Evolutionary conservation across 257 asterid species (phyloP).

Genomic region (Datura wrightii): DNA sequence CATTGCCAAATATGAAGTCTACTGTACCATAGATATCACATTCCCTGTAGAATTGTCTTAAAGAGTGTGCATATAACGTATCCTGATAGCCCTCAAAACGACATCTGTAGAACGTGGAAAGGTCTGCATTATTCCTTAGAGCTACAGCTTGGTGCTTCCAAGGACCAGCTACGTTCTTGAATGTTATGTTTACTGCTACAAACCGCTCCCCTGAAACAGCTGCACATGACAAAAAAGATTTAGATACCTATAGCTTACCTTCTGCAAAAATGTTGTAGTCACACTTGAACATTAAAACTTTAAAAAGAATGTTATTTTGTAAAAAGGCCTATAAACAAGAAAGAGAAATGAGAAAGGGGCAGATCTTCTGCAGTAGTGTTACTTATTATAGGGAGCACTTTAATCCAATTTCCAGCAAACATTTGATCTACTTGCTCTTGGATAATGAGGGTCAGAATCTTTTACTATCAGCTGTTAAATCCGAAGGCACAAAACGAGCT

Average conservation of each 20-base stretch:
- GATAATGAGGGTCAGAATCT: not conserved
- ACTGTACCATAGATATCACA: slow-evolving; percentile 35
- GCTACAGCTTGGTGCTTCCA: slow-evolving; percentile 38
- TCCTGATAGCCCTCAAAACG: slow-evolving; percentile 36
- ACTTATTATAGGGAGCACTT: not conserved
- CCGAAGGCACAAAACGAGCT: not conserved
- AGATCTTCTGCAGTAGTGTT: not conserved
- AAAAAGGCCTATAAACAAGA: not conserved
- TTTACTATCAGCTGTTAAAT: not conserved
- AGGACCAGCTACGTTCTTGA: slow-evolving; percentile 33
- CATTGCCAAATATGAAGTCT: slow-evolving; percentile 26
- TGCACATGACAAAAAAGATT: not conserved
- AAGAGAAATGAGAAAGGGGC: not conserved
- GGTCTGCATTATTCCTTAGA: slow-evolving; percentile 33
- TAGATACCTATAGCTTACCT: not conserved
- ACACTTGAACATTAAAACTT: not conserved
- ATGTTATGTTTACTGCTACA: slow-evolving; percentile 33
- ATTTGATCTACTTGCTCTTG: too few species aligned
- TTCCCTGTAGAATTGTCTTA: slow-evolving; percentile 37
- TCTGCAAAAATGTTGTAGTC: not conserved
- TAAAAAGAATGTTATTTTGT: not conserved
- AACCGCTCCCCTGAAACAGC: slow-evolving; percentile 36
- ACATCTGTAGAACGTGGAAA: slow-evolving; percentile 34
- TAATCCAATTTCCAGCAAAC: not conserved
- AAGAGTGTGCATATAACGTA: slow-evolving; percentile 26